A percentile compares a stretch with the other conserved stretches of the same genome.
These are phyloP conservation scores for Microdochium paspali DNA, from an alignment of 2,329 filamentous ascomycete genomes.

Conservation along the genomic window DNA sequence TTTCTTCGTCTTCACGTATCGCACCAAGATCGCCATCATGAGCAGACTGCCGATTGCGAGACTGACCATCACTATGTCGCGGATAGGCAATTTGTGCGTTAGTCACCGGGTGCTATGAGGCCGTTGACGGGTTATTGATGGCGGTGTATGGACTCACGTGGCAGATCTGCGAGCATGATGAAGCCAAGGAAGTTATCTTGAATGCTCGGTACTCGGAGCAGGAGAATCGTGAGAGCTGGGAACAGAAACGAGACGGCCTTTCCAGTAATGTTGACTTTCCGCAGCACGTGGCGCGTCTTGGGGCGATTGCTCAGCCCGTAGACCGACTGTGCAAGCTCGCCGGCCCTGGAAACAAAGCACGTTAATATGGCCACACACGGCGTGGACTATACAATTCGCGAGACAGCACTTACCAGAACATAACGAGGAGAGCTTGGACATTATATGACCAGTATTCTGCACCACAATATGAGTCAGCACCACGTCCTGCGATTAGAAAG, in stretches of 20 bases:
- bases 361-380: too few relatives aligned
- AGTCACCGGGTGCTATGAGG: too few relatives aligned
- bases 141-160: background rate
- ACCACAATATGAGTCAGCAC: background rate
- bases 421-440: slow-evolving; percentile 14
- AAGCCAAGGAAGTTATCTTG: slow-evolving; percentile 4
- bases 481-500: too few relatives aligned
- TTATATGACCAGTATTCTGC: slow-evolving; percentile 15
- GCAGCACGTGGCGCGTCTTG: background rate
- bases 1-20: slow-evolving; percentile 12
- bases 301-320: slow-evolving; percentile 7
- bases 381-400: too few relatives aligned
- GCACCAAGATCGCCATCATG: slow-evolving; percentile 11
- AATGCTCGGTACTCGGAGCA: background rate
- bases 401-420: slow-evolving; percentile 11
- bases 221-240: background rate
- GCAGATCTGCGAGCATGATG: slow-evolving; percentile 1
- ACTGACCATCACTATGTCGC: slow-evolving; percentile 8
- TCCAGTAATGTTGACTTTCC: background rate
- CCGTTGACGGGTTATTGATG: background rate
- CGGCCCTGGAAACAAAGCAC: too few relatives aligned
- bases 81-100: too few relatives aligned
- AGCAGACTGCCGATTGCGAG: slow-evolving; percentile 12
- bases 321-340: slow-evolving; percentile 5
- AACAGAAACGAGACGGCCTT: background rate